Percentiles rank a stretch among this genome's conserved stretches.
Conservation (phyloP, 192 early-diverging fungal species). For the Coemansia sp. region DNA sequence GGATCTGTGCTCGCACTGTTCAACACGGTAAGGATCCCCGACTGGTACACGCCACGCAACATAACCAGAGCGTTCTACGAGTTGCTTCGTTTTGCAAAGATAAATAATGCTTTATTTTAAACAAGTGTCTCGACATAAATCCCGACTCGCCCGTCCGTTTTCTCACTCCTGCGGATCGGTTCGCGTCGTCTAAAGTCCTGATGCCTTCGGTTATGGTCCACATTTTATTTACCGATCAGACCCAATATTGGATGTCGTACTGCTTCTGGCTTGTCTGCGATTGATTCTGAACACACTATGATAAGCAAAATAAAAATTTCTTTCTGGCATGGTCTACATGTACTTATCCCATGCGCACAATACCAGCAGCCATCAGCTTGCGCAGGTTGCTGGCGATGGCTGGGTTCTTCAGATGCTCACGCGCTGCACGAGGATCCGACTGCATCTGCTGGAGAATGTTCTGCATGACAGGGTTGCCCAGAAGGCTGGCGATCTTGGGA, state of each 20-base stretch:
- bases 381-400: slow-evolving; percentile 90
- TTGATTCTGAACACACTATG: too few species aligned
- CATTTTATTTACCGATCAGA: too few species aligned
- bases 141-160: background rate
- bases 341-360: slow-evolving; percentile 67
- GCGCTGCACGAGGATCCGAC: slow-evolving; percentile 85
- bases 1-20: slow-evolving; percentile 41
- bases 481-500: slow-evolving; percentile 84
- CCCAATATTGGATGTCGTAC: too few species aligned
- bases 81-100: background rate
- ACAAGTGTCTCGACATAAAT: background rate
- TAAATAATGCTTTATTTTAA: background rate
- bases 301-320: too few species aligned
- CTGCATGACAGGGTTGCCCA: slow-evolving; percentile 95
- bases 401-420: slow-evolving; percentile 97
- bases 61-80: slow-evolving; percentile 5
- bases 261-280: too few species aligned
- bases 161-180: background rate
- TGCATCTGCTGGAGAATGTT: slow-evolving; percentile 97
- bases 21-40: slow-evolving; percentile 40
- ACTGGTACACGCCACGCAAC: slow-evolving; percentile 39
- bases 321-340: too few species aligned
- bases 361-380: slow-evolving; percentile 87
- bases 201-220: background rate
- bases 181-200: background rate